Base-by-base conservation (phyloP, 805 yeast genomes). In the Lachancea sp. region DNA sequence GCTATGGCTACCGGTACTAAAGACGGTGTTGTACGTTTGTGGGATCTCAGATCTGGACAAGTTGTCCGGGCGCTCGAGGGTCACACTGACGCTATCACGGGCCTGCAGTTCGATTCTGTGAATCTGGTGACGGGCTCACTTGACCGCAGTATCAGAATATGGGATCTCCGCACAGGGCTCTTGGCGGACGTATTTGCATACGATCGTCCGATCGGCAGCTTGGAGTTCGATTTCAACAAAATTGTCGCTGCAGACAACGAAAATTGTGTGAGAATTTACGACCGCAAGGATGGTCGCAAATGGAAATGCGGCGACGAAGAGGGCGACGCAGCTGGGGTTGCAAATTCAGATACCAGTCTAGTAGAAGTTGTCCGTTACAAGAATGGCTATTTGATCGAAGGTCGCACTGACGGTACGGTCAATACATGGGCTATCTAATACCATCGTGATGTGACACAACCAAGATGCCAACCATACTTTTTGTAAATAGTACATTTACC, bases 1-100 rank as follows among this genome's bases (percentile, higher is more conserved):
- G 91, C 90, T 0, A 65, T 84, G 51, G 91, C 91, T 0, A 78
- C 88, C 0, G 93, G 91, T 41, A 80, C 89, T 0, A 78, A 78
- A 15, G 91, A 84, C 61, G 91, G 91, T 1, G 60, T 79, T 6
- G 87, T 84, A 1, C 65, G 93, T 43, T 65, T 84, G 18, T 84
- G 91, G 90, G 93, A 84, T 64, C 62, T 84, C 49, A 71, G 93
- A 55, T 69, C 78, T 19, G 88, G 88, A 3, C 82, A 78, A 50
- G 81, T 80, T 15, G 77, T 79, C 36, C 66, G 83, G 49, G 70
- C 79, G 11, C 60, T 82, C 17, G 65, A 73, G 31, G 90, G 91
- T 0, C 90, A 83, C 58, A 79, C 85, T 2, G 82, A 79, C 1
- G 77, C 88, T 2, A 77, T 84, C 9, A 77, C 88, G 0, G 69